Evolutionary conservation across 768 basidiomycete species (phyloP), one percentile per base, ranked within the genome.

Genomic region (Boletus insuetus): DNA sequence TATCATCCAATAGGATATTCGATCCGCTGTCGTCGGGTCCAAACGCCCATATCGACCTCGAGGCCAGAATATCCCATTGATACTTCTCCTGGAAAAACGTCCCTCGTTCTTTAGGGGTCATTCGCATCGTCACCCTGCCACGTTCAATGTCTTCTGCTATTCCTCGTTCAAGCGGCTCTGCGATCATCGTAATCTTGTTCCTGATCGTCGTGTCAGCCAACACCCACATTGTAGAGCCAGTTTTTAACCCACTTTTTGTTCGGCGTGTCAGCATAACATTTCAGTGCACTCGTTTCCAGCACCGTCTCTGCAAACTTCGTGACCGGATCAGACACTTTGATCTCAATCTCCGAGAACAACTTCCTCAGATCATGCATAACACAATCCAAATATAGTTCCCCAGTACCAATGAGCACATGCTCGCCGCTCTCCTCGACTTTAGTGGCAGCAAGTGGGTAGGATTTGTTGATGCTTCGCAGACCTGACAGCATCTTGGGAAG

Each of bases 381-480:
- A 59, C 89, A 96, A 69, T 99, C 97, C 64, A 99, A 78, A 74
- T 96, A 98, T 48, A 99, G 76, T 68, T 99, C 97, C 47, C 97
- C 97, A 2, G 97, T 98, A 49, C 97, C 97, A 59, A 98, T 85
- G 57, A 99, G 74, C 55, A 99, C 91, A 69, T 99, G 97, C 69
- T 99, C 97, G 19, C 97, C 97, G 50, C 90, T 93, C 73, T 99
- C 97, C 72, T 99, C 97, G 24, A 98, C 97, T 70, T 98, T 97
- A 2, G 97, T 98, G 44, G 86, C 81, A 11, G 91, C 84, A 13
- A 99, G 81, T 5, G 97, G 96, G 71, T 98, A 99, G 31, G 92
- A 94, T 72, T 98, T 99, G 77, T 98, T 98, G 75, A 99, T 84
- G 61, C 92, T 97, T 56, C 97, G 88, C 54, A 99, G 73, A 50